Base-by-base conservation (phyloP, 306 rosid species). In the Gleditsia sinensis region DNA sequence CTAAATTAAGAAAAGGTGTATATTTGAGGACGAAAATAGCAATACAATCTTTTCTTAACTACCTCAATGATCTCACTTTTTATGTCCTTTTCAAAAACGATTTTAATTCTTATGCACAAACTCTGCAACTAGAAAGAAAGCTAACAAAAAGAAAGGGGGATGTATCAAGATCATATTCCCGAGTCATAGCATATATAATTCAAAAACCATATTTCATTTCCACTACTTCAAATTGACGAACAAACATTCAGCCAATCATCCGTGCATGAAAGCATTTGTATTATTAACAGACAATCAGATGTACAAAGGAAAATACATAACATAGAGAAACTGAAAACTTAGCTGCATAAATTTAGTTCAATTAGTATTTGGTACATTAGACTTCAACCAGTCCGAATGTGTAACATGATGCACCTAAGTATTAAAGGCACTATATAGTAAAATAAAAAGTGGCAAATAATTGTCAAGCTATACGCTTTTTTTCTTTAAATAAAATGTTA, bases 401-500 rank as follows among this genome's bases (percentile, higher is more conserved):
- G 49, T 51, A 27, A 57, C 27, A 16, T 56, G 12, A 76, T 48
- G 65, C 9, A 42, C 10, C 79, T 43, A 40, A 33, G 79, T 33
- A 60, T 53, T 53, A n/a, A 36, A 78, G 14, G 77, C 58, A 60
- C 59, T 25, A 43, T 37, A 78, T 61, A 46, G 17, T 36, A 4
- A 49, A 57, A 64, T 20, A 37, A 28, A 27, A 34, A 61, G 23
- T 39, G 50, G 20, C 23, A 20, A 5, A 66, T 12, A 49, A 23
- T 10, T 39, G 40, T 82, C 55, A 56, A 59, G 23, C 58, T 67
- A 28, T 25, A 21, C 13, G 11, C 14, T 17, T 69, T 60, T 51
- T 74, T 12, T n/a, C 7, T 33, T 72, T 9, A 56, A 9, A 69
- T 40, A 66, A 66, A 27, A 72, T 19, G 63, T 19, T 86, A 92